A percentile compares a stretch with the other conserved stretches of the same genome.
Evolutionary conservation across 108 stramenopile species (phyloP).

Genomic region (Skeletonema potamos): DNA sequence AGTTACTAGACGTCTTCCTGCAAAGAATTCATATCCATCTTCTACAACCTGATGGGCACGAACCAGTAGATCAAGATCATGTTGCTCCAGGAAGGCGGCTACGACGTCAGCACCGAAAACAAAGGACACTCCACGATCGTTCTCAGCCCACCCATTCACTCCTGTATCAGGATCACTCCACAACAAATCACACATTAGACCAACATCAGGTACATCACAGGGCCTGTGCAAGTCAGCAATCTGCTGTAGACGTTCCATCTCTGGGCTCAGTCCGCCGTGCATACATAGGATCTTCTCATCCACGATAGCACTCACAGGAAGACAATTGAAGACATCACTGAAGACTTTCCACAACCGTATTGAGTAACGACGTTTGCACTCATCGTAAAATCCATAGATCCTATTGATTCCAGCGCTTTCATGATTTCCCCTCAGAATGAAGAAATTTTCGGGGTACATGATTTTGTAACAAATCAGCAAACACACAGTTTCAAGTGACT

Average conservation of each 20-base stretch:
- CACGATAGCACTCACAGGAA: conserved; percentile 89
- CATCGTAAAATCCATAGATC: conserved; percentile 87
- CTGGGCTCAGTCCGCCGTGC: conserved; percentile 92
- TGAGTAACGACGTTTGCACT: conserved; percentile 91
- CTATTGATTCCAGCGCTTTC: conserved; percentile 94
- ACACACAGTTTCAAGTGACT: conserved; percentile 91
- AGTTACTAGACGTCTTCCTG: conserved; percentile 83
- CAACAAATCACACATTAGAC: conserved; percentile 93
- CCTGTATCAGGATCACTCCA: conserved; percentile 93
- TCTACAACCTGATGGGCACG: conserved; percentile 97
- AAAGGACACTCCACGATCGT: conserved; percentile 93
- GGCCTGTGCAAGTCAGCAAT: conserved; percentile 85
- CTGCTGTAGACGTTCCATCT: conserved; percentile 76
- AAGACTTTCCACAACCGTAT: conserved; percentile 94
- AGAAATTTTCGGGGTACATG: conserved; percentile 94
- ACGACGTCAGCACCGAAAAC: conserved; percentile 94
- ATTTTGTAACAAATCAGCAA: conserved; percentile 90
- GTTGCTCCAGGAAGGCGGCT: conserved; percentile 67
- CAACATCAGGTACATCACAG: conserved; percentile 91
- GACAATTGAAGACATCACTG: conserved; percentile 95
- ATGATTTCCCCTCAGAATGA: conserved; percentile 93
- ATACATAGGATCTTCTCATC: conserved; percentile 97
- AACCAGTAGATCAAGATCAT: conserved; percentile 90
- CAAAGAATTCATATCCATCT: conserved; percentile 95
- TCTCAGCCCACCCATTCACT: conserved; percentile 88